Percentiles rank a stretch among this genome's conserved stretches.
Conservation (phyloP, 169 alveolate species). For the Plasmodium knowlesi region DNA sequence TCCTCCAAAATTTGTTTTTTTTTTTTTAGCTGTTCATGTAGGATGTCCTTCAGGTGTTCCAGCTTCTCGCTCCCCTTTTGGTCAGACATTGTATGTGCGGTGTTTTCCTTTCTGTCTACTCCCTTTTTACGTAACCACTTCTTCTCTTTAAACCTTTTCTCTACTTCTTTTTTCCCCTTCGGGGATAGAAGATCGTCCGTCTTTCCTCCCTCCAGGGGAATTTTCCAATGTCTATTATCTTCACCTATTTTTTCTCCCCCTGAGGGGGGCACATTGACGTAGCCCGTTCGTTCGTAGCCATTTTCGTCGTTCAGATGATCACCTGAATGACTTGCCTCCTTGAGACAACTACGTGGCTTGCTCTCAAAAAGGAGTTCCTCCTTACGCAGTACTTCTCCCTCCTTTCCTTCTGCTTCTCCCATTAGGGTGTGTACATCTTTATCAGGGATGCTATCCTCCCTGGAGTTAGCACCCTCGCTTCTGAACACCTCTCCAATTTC, state of each 20-base stretch:
- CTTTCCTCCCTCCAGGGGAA: neutral
- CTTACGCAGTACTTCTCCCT: neutral
- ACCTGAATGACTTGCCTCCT: neutral
- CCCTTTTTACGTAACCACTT: neutral
- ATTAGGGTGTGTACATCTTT: neutral
- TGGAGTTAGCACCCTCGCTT: neutral
- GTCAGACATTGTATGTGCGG: neutral
- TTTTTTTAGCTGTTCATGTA: conserved; percentile 32
- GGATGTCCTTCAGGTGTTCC: conserved; percentile 18
- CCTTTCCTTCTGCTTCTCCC: neutral
- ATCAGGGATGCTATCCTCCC: neutral
- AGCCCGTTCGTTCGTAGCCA: neutral
- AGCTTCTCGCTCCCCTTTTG: neutral
- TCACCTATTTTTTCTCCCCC: neutral
- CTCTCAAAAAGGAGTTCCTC: neutral
- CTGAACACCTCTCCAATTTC: neutral
- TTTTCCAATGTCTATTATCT: neutral
- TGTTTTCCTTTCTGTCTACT: neutral
- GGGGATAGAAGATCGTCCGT: neutral
- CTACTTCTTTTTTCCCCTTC: neutral
- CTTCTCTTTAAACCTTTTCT: neutral
- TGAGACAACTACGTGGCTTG: neutral
- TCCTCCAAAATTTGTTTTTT: conserved; percentile 16
- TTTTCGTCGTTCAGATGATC: neutral
- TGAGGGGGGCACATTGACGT: neutral